Evolutionary conservation across 345 rosid species (phyloP).

Genomic region (Hevea brasiliensis): DNA sequence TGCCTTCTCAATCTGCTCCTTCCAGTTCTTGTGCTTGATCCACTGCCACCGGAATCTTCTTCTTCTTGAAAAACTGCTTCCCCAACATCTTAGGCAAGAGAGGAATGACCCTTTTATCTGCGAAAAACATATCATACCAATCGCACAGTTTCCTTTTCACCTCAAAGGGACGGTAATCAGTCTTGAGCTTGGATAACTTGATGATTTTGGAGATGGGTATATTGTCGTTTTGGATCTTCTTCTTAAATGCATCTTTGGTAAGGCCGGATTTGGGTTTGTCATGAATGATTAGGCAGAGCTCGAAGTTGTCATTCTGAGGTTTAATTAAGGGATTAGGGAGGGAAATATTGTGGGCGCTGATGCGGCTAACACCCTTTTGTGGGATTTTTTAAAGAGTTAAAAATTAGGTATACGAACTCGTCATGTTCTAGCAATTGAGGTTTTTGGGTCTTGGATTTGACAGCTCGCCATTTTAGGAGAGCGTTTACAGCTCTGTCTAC

Average conservation of each 20-base stretch:
- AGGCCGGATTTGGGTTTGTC: slow-evolving; percentile 68
- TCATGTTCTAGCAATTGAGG: slow-evolving; percentile 71
- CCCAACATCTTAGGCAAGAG: slow-evolving; percentile 75
- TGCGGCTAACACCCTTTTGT: slow-evolving; percentile 39
- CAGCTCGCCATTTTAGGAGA: slow-evolving; percentile 54
- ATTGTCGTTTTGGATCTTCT: slow-evolving; percentile 64
- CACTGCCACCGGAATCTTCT: slow-evolving; percentile 61
- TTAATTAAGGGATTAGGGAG: slow-evolving; percentile 54
- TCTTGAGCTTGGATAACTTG: slow-evolving; percentile 60
- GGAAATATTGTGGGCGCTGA: slow-evolving; percentile 49
- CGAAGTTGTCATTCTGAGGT: slow-evolving; percentile 38
- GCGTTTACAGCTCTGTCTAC: slow-evolving; percentile 46
- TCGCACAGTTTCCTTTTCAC: slow-evolving; percentile 53
- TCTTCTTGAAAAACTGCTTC: slow-evolving; percentile 65
- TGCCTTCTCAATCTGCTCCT: slow-evolving; percentile 63
- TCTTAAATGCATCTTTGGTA: slow-evolving; percentile 51
- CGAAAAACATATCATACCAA: slow-evolving; percentile 50
- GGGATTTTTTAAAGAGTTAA: slow-evolving; percentile 71
- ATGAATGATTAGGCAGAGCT: slow-evolving; percentile 71
- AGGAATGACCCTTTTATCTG: slow-evolving; percentile 51
- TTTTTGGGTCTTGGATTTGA: slow-evolving; percentile 45
- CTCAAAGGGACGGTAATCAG: slow-evolving; percentile 49
- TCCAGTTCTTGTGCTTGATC: slow-evolving; percentile 76
- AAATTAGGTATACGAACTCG: slow-evolving; percentile 58
- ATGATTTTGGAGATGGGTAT: slow-evolving; percentile 64